Evolutionary conservation across 2,329 filamentous ascomycete species (phyloP), one percentile per base, ranked within the genome.

Genomic region (Bipolaris oryzae): DNA sequence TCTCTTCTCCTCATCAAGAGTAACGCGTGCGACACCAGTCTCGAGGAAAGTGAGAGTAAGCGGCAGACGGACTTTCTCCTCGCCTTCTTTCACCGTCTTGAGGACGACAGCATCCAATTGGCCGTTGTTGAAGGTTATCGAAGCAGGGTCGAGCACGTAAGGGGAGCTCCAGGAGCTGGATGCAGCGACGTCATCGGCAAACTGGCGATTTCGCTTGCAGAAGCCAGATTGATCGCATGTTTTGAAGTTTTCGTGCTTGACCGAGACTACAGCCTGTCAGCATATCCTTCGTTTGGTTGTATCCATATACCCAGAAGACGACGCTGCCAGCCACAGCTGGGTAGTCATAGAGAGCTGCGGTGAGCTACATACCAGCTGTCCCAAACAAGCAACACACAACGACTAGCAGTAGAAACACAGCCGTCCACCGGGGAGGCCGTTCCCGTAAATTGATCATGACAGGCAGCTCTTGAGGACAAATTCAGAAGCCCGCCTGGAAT

Each of bases 231-330:
- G 94, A 66, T 90, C 81, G 80, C 95, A 99, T 69, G 90, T 96
- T 75, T 98, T 99, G 84, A 98, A 99, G 76, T 96, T 93, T 70
- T 96, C 88, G 74, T 96, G 90, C 80, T 99, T 99, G 50, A 99
- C 95, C 69, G 86, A 83, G 63, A 85, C 92, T 96, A 66, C 7
- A 10, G 28, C 18, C 7, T 7, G 6, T 46, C 25, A 16, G 20
- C 54, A 69, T 13, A 13, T 10, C 7, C 16, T 18, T 7, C 1
- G 3, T 35, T 68, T 58, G 44, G 47, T 20, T 7, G 28, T 2
- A 9, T 11, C 1, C 20, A 13, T 18, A 20, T 11, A 21, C 21
- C 20, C 31, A 13, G 4, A 23, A 13, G 13, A 39, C 35, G 15
- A 7, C 52, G 18, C 21, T 13, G 39, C 21, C 21, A 42, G 9